Conservation (phyloP, 1,139 yeast genomes). For the Scheffersomyces lignicola region DNA sequence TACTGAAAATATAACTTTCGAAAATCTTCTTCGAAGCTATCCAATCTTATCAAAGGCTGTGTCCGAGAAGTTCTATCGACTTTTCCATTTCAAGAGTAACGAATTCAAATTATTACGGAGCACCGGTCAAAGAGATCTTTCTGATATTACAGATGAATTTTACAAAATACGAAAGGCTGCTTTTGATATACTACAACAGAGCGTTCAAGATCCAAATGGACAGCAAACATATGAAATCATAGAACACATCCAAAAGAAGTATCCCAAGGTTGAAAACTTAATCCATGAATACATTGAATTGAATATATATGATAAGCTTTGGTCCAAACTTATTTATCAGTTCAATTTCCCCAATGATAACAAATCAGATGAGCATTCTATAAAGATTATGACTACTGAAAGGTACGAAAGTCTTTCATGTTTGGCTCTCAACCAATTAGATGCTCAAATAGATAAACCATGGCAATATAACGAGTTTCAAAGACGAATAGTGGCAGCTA, state of each 20-base stretch:
- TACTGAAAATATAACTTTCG: constrained; percentile 31
- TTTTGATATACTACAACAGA: constrained; percentile 40
- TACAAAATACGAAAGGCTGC: constrained; percentile 38
- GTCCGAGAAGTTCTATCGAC: constrained; percentile 44
- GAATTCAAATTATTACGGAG: constrained; percentile 34
- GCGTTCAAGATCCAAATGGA: constrained; percentile 36
- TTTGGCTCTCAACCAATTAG: constrained; percentile 73
- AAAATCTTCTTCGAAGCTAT: constrained; percentile 44
- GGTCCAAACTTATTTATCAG: constrained; percentile 52
- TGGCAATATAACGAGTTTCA: constrained; percentile 46
- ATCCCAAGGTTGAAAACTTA: constrained; percentile 52
- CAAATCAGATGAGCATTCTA: constrained; percentile 33
- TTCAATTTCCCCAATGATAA: constrained; percentile 33
- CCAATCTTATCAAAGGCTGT: constrained; percentile 49
- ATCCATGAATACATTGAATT: constrained; percentile 72
- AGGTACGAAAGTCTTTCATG: constrained; percentile 45
- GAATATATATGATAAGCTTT: constrained; percentile 62
- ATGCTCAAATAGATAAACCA: constrained; percentile 49
- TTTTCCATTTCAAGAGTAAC: constrained; percentile 47
- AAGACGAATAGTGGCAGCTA: constrained; percentile 52
- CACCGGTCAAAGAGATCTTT: constrained; percentile 27
- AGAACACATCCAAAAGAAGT: constrained; percentile 28
- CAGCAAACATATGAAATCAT: constrained; percentile 36
- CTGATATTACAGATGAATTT: constrained; percentile 32
- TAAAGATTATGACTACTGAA: constrained; percentile 26